Evolutionary conservation across 179 eudicot species (phyloP), one percentile per base, ranked within the genome.

Genomic region (Amaranthus tricolor): DNA sequence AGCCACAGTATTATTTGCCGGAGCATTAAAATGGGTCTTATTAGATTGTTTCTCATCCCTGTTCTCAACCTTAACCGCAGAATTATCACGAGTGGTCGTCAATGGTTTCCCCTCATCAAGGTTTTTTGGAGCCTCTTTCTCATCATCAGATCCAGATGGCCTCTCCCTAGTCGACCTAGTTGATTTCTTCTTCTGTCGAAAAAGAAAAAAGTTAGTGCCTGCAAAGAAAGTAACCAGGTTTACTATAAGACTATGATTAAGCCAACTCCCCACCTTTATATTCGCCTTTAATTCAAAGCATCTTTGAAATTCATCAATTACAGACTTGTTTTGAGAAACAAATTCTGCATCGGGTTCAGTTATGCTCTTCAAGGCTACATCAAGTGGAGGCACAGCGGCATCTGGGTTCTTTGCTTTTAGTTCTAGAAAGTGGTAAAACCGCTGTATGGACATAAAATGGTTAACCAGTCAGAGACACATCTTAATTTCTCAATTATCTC

Each of bases 321-420:
- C 88, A 74, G 85, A 80, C 77, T 81, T 85, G 82, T 88, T 87
- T 61, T 74, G 82, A 62, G 88, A 82, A 67, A 89, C 59, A 62
- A 91, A 82, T 70, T 93, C 89, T 21, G 91, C 84, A 83, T 91
- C 96, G 68, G 97, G 90, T 67, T 82, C 88, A 74, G 88, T 86
- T 74, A 95, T 88, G 81, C 81, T 88, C 83, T 87, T 88, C 75
- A 95, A 92, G 69, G 99, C 85, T 24, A 82, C 88, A 78, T 93
- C 99, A 68, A 91, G 89, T 53, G 94, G 92, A 78, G 99, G 97
- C 21, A 95, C 88, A 78, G 92, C 86, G 52, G 97, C 94, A 81
- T 89, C 89, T 55, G 84, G 88, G 61, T 85, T 72, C 84, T 90
- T 93, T 71, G 96, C 86, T 84, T 88, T 93, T 79, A 93, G 70